Evolutionary conservation across 352 stramenopile genomes (phyloP), one percentile per base, ranked within the genome.

Genomic region (Pythium rishiriense): DNA sequence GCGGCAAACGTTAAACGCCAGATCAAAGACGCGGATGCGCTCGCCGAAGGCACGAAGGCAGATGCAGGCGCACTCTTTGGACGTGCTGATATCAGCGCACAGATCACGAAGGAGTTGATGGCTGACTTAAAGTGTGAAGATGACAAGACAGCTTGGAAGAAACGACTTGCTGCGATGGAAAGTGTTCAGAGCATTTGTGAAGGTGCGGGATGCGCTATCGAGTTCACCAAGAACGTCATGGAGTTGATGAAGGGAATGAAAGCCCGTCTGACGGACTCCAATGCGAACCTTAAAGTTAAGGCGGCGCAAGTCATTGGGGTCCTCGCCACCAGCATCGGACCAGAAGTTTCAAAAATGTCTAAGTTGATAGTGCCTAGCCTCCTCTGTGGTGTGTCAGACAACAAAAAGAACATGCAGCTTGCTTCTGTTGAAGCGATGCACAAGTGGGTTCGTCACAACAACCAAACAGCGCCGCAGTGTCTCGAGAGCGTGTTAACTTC

Each of bases 351-450:
- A 6, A 93, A 93, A 59, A 81, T 95, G 79, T 90, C 85, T 5
- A 96, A 96, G 61, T 66, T 90, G 33, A 71, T 94, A 15, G 86
- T 85, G 17, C 64, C 75, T 14, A 91, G 60, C 58, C 62, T 96
- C 17, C 74, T 95, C 28, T 68, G 75, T 26, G 86, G 88, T 12
- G 85, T 94, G 31, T 74, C 75, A 4, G 88, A 96, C 68, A 96
- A 96, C 73, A 96, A 96, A 68, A 96, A 96, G 64, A 80, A 78
- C 19, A 94, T 96, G 88, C 86, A 94, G 68, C 47, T 72, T 22
- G 88, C 86, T 22, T 80, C 82, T 3, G 63, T 96, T 11, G 85
- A 95, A 41, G 77, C 86, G 25, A 66, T 96, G 28, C 78, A 94
- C 58, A 91, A 88, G 58, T 96, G 88, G 88, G 86, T 96, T 26